Evolutionary conservation across 2,329 filamentous ascomycete species (phyloP).

Genomic region (Cladosporium sp.): DNA sequence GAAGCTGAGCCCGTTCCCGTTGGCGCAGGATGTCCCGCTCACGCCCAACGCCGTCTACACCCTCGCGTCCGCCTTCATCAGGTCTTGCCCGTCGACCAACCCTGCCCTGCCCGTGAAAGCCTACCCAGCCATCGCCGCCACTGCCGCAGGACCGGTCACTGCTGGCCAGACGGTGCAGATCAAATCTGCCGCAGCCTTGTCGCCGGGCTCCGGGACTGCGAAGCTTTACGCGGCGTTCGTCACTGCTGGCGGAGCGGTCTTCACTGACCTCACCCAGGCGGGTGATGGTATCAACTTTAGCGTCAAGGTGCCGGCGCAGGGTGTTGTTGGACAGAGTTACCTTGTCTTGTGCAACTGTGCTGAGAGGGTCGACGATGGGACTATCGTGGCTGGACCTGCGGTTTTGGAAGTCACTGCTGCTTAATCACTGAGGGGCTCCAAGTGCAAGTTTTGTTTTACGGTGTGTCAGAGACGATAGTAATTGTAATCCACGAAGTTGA

Average conservation of each 20-base stretch:
- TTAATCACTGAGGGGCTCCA: neutral
- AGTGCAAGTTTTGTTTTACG: neutral
- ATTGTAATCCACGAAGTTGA: neutral
- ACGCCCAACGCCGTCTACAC: constrained; percentile 61
- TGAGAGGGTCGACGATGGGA: constrained; percentile 24
- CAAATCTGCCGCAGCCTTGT: constrained; percentile 22
- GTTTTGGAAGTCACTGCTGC: constrained; percentile 25
- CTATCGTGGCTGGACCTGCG: constrained; percentile 27
- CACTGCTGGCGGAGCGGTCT: constrained; percentile 24
- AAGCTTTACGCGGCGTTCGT: constrained; percentile 27
- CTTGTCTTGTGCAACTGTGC: constrained; percentile 27
- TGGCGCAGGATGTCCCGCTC: constrained; percentile 62
- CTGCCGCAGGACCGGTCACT: constrained; percentile 22
- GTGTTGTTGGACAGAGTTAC: constrained; percentile 28
- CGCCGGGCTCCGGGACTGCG: constrained; percentile 15
- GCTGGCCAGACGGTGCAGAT: constrained; percentile 21
- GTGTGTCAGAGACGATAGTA: neutral
- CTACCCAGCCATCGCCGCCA: constrained; percentile 27
- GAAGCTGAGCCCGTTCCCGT: constrained; percentile 52
- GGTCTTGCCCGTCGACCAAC: constrained; percentile 57
- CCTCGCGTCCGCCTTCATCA: constrained; percentile 62
- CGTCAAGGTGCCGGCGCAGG: constrained; percentile 25
- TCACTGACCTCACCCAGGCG: constrained; percentile 18
- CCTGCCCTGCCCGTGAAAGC: constrained; percentile 58
- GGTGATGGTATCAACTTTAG: constrained; percentile 24